Evolutionary conservation across 192 early-diverging fungal species (phyloP).

Genomic region (Coemansia sp.): DNA sequence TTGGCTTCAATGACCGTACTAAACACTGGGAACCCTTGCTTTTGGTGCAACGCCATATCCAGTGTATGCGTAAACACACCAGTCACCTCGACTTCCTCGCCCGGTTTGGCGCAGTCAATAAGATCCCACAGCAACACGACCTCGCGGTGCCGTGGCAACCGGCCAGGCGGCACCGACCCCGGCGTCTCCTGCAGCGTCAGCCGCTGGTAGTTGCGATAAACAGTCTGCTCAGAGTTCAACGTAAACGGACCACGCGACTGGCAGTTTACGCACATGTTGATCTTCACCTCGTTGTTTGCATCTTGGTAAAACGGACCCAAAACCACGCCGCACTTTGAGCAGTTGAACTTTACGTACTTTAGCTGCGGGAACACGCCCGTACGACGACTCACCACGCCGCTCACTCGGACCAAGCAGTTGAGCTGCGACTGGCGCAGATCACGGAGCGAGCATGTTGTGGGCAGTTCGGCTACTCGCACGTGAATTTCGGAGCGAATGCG

Average conservation of each 20-base stretch:
- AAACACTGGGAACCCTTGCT: conserved; percentile 84
- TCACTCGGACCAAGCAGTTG: conserved; percentile 87
- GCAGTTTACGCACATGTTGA: conserved; percentile 83
- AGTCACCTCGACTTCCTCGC: conserved; percentile 93
- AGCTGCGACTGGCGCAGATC: conserved; percentile 90
- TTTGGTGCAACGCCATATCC: conserved; percentile 55
- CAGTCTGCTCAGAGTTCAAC: conserved; percentile 91
- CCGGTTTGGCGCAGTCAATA: conserved; percentile 62
- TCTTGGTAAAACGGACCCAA: conserved; percentile 96
- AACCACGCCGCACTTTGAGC: conserved; percentile 86
- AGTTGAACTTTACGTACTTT: conserved; percentile 95
- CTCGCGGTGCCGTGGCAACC: conserved; percentile 90
- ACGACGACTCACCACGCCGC: conserved; percentile 89
- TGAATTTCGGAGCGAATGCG: conserved; percentile 90
- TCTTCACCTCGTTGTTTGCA: conserved; percentile 77
- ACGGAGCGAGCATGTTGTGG: conserved; percentile 79
- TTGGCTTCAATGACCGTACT: conserved; percentile 88
- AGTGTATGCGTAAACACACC: conserved; percentile 69
- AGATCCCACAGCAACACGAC: conserved; percentile 63
- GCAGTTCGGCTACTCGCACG: conserved; percentile 89
- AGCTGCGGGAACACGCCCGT: conserved; percentile 97
- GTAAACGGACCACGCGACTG: conserved; percentile 89
- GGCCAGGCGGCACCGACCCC: conserved; percentile 91
- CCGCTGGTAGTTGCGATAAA: conserved; percentile 97
- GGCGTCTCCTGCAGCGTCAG: conserved; percentile 95